Percentiles rank a stretch among this genome's conserved stretches.
Conservation (phyloP, 768 basidiomycete genomes). For the Saitozyma podzolica region DNA sequence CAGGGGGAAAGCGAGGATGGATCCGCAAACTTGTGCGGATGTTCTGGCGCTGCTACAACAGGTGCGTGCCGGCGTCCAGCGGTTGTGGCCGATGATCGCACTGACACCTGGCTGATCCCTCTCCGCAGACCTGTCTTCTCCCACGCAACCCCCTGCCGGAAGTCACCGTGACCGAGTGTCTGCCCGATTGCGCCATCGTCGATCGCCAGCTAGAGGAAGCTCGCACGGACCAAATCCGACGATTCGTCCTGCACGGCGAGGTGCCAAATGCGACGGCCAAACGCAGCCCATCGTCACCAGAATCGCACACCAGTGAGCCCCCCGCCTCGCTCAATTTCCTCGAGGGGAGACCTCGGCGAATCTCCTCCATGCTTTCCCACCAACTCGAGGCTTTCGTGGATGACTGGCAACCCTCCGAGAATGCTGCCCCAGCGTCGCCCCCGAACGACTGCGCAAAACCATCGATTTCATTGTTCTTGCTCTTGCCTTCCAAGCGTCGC, state of each 20-base stretch:
- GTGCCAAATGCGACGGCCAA: conserved; percentile 53
- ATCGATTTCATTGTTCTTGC: conserved; percentile 70
- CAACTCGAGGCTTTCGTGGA: conserved; percentile 59
- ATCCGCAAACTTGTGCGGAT: conserved; percentile 62
- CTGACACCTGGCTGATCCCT: no score
- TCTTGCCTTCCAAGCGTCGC: conserved; percentile 68
- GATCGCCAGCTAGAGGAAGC: conserved; percentile 64
- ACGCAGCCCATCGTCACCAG: neutral
- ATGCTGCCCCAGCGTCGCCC: conserved; percentile 52
- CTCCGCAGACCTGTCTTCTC: no score
- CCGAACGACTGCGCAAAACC: conserved; percentile 65
- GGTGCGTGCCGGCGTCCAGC: conserved; percentile 55
- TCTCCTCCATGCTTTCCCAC: conserved; percentile 66
- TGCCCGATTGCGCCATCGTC: conserved; percentile 72
- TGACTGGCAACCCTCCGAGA: conserved; percentile 57
- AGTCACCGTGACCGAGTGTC: conserved; percentile 6
- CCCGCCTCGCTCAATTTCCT: conserved; percentile 15
- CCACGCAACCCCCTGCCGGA: no score
- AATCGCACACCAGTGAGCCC: neutral
- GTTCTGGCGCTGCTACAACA: conserved; percentile 65
- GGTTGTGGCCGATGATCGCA: no score
- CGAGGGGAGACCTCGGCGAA: conserved; percentile 15
- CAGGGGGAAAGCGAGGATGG: conserved; percentile 56
- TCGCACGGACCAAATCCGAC: conserved; percentile 63
- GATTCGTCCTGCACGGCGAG: conserved; percentile 68